Evolutionary conservation across 2,329 filamentous ascomycete genomes (phyloP), one percentile per base, ranked within the genome.

Genomic region (Xylariaceae sp.): DNA sequence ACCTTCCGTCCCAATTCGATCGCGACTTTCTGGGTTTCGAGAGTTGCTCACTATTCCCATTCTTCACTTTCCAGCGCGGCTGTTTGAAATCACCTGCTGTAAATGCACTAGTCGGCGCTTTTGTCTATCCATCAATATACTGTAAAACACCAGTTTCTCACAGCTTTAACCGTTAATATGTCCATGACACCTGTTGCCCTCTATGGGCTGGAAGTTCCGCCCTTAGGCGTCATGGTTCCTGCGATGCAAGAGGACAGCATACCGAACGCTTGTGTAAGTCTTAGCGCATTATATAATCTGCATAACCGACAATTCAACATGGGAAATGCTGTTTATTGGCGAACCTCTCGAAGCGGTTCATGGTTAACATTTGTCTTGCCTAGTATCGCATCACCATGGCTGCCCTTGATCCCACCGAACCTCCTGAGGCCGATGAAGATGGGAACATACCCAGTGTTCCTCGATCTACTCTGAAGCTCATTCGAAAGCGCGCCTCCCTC

Each of bases 301-400:
- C 32, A 32, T 50, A 16, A n/a, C n/a, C n/a, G n/a, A n/a, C n/a
- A n/a, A n/a, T n/a, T n/a, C n/a, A n/a, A n/a, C n/a, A n/a, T n/a
- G n/a, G n/a, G n/a, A n/a, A n/a, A n/a, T n/a, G n/a, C n/a, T n/a
- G n/a, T n/a, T 23, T 36, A 26, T 23, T 6, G 15, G 10, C 20
- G 16, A 30, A 21, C 21, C 18, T 7, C 18, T 27, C n/a, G 15
- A 35, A 16, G 42, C 21, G 18, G 21, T 20, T 30, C 43, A 13
- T 53, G 44, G 57, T 71, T 74, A 59, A 76, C 58, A 61, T 45
- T 42, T 6, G 23, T 27, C 13, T 42, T 27, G 48, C 33, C 23
- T 68, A 96, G 92, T 95, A 97, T 78, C 91, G 91, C 73, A 91
- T 99, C 70, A 97, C 92, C 68, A 99, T 99, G 94, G 94, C 95